phyloP scores from a whole-genome alignment of 2,329 filamentous ascomycete species.

The Pseudogymnoascus sp. region DNA sequence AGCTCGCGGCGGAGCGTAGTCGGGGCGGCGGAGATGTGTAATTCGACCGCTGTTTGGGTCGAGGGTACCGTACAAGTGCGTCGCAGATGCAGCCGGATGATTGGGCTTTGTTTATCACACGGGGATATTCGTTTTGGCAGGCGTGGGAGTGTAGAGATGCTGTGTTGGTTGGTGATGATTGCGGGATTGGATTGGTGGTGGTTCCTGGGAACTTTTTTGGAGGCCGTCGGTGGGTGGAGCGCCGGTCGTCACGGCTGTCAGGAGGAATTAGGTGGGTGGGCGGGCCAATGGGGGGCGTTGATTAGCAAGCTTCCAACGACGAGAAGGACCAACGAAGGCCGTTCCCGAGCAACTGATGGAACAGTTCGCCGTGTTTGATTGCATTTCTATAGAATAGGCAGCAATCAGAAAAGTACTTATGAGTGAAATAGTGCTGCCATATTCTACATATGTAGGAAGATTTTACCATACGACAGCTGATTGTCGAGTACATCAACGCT shows the following conservation, averaged over 20 bases:
- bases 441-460: not conserved
- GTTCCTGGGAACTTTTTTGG: conserved; percentile 5
- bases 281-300: not conserved
- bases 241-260: not conserved
- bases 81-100: not conserved
- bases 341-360: too few species aligned
- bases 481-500: not conserved
- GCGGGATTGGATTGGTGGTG: not conserved
- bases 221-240: not conserved
- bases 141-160: not conserved
- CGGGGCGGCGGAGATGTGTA: not conserved
- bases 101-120: not conserved
- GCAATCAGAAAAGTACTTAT: not conserved
- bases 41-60: not conserved
- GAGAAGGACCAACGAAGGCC: not conserved
- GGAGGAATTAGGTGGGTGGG: not conserved
- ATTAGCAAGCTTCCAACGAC: not conserved
- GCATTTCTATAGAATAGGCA: not conserved
- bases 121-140: not conserved
- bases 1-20: not conserved
- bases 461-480: not conserved
- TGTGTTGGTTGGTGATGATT: not conserved
- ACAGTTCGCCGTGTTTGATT: not conserved
- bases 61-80: not conserved
- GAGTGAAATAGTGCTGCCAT: not conserved